These are phyloP conservation scores for Clarireedia monteithiana DNA, from an alignment of 2,329 filamentous ascomycete species.

Conservation along the genomic window DNA sequence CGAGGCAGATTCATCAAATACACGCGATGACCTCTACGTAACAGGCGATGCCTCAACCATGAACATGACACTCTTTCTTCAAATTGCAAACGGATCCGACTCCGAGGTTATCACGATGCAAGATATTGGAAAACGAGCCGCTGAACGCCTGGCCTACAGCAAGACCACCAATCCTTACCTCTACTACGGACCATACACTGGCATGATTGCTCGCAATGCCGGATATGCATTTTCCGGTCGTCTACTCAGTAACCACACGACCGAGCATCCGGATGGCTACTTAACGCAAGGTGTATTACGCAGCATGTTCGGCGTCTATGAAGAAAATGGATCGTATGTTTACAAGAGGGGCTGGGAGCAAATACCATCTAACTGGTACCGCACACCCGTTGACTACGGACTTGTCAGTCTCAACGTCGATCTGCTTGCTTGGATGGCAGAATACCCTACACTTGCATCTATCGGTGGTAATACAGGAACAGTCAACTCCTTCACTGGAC, in stretches of 20 bases:
- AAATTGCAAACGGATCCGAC: slow-evolving; percentile 33
- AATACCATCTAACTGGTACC: slow-evolving; percentile 25
- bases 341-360: slow-evolving; percentile 10
- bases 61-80: slow-evolving; percentile 30
- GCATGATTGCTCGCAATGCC: neutral
- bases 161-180: slow-evolving; percentile 43
- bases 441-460: slow-evolving; percentile 34
- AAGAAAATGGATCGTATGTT: slow-evolving; percentile 2
- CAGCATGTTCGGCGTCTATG: slow-evolving; percentile 11
- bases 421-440: slow-evolving; percentile 33
- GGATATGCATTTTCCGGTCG: neutral
- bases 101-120: slow-evolving; percentile 27
- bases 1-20: slow-evolving; percentile 43
- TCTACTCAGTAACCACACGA: slow-evolving; percentile 3
- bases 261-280: slow-evolving; percentile 23
- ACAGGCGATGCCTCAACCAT: neutral
- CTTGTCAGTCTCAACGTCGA: slow-evolving; percentile 31
- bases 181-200: slow-evolving; percentile 34
- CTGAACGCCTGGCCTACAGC: slow-evolving; percentile 17
- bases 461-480: slow-evolving; percentile 46
- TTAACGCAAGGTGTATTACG: slow-evolving; percentile 27
- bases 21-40: slow-evolving; percentile 39
- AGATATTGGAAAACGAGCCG: too few species aligned
- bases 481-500: slow-evolving; percentile 42
- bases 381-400: slow-evolving; percentile 32